Conservation (phyloP, 129 eudicot genomes). For the Helichrysum umbraculigerum region DNA sequence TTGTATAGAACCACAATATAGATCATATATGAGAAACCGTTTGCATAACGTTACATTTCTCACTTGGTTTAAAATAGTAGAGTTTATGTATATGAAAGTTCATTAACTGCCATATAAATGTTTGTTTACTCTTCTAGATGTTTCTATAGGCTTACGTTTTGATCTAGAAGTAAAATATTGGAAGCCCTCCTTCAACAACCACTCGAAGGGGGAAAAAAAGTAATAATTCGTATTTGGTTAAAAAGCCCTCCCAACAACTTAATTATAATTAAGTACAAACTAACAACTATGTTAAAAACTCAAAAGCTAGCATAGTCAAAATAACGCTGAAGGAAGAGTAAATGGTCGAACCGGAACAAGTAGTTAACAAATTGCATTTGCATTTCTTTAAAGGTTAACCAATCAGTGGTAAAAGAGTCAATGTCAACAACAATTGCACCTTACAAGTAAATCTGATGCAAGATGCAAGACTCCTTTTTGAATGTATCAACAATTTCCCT, state of each 20-base stretch:
- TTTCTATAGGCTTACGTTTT: too few species aligned
- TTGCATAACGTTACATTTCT: background rate
- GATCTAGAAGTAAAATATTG: too few species aligned
- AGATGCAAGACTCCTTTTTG: conserved; percentile 15
- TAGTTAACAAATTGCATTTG: conserved; percentile 24
- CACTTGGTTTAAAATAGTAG: background rate
- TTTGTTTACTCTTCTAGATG: background rate
- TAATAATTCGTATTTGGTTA: too few species aligned
- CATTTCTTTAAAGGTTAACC: conserved; percentile 22
- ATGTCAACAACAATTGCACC: conserved; percentile 27
- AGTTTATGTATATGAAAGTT: too few species aligned
- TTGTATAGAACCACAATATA: too few species aligned
- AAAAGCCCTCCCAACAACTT: too few species aligned
- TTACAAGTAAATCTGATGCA: conserved; percentile 28
- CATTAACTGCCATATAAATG: background rate
- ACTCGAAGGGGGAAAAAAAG: too few species aligned
- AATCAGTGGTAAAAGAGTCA: conserved; percentile 14
- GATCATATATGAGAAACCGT: too few species aligned
- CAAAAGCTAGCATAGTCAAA: too few species aligned
- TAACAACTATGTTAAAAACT: too few species aligned
- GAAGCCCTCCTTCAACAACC: too few species aligned
- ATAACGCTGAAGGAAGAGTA: background rate
- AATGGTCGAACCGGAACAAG: background rate
- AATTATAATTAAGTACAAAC: too few species aligned
- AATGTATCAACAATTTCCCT: conserved; percentile 7